Evolutionary conservation across 192 early-diverging fungal genomes (phyloP).

Genomic region (Dimargaris xerosporica): DNA sequence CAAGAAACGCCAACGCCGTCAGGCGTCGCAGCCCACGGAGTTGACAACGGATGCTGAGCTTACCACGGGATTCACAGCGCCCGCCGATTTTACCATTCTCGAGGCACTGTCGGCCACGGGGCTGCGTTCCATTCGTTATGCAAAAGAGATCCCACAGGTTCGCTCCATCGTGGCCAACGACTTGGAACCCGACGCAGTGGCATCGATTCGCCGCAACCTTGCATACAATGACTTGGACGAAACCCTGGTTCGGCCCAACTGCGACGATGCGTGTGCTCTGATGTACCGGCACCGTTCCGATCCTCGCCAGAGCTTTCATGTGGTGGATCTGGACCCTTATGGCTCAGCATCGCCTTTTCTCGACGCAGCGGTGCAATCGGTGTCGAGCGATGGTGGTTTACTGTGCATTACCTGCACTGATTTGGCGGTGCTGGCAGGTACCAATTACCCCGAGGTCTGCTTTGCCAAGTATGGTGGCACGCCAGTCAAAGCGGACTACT

Average conservation of each 20-base stretch:
- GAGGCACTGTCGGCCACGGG: slow-evolving; percentile 95
- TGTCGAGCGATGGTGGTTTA: slow-evolving; percentile 73
- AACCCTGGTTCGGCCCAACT: slow-evolving; percentile 57
- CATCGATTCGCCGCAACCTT: slow-evolving; percentile 73
- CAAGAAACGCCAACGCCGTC: slow-evolving; percentile 26
- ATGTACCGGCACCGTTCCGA: slow-evolving; percentile 50
- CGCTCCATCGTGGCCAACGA: slow-evolving; percentile 83
- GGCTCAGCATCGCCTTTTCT: slow-evolving; percentile 91
- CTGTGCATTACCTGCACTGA: slow-evolving; percentile 98
- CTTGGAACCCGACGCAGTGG: slow-evolving; percentile 73
- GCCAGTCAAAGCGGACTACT: slow-evolving; percentile 72
- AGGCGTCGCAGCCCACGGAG: background rate
- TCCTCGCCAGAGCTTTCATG: slow-evolving; percentile 44
- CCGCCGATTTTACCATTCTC: slow-evolving; percentile 44
- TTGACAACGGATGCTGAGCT: background rate
- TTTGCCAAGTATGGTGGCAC: slow-evolving; percentile 94
- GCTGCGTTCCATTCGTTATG: slow-evolving; percentile 89
- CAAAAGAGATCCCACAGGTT: slow-evolving; percentile 75
- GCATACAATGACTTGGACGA: slow-evolving; percentile 62
- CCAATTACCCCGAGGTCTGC: slow-evolving; percentile 70
- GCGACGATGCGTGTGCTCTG: slow-evolving; percentile 68
- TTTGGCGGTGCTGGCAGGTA: slow-evolving; percentile 83
- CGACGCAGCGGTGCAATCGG: slow-evolving; percentile 85
- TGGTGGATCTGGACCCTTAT: slow-evolving; percentile 94
- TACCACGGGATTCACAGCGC: slow-evolving; percentile 8